Evolutionary conservation across 2,329 filamentous ascomycete genomes (phyloP), one percentile per base, ranked within the genome.

Genomic region (Magnaporthiopsis poae): DNA sequence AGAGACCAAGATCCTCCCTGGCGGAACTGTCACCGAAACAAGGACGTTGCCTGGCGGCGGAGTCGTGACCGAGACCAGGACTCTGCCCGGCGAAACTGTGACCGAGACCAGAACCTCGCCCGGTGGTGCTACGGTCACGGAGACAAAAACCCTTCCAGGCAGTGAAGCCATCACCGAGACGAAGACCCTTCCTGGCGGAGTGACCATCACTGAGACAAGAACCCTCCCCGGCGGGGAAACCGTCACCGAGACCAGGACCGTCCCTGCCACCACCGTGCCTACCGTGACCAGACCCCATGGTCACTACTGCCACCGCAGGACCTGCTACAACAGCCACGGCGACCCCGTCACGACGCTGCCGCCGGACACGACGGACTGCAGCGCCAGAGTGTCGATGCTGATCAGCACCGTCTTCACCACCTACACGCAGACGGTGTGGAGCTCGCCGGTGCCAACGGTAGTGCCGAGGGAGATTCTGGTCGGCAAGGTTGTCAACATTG

Each of bases 391-490:
- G 29, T 74, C 72, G 5, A 76, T 75, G 33, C 74, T 72, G 60
- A 72, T 76, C 31, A 68, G 72, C 13, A 77, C 76, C 18, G 70
- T 74, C 46, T 78, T 75, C 69, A 78, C 77, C 70, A 79, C 76
- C 1, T 70, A 78, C n/a, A 67, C 72, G 21, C 71, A 74, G 66
- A 77, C 76, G 7, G 70, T 65, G 9, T 65, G 35, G 13, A 56
- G 63, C 5, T 3, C 25, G 15, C 63, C 56, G 5, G 25, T 35
- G 27, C 18, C 39, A 46, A 46, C 13, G 13, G 39, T 46, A 4
- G 39, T 46, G 5, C 39, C 39, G 39, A 46, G 39, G 39, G 39
- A 18, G 35, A 25, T 60, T 25, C 56, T 12, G 18, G 35, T 36
- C 35, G 35, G 11, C 35, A 36, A 36, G 35, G 35, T 13, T 12